Base-by-base conservation (phyloP, 2,329 filamentous ascomycete species). In the Reticulascus tulasneorum region DNA sequence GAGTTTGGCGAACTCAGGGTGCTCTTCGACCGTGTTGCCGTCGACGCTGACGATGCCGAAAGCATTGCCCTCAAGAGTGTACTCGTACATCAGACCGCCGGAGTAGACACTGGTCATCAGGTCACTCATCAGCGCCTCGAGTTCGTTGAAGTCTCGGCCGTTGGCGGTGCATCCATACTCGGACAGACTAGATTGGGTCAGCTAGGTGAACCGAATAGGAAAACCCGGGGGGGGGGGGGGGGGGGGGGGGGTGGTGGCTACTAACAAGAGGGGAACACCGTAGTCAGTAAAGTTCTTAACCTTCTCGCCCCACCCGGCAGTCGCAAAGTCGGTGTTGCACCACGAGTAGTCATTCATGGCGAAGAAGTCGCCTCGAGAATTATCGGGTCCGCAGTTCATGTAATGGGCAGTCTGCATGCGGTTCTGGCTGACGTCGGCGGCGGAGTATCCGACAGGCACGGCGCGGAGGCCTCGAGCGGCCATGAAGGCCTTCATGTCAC, bases 11-110 rank as follows among this genome's bases (percentile, higher is more conserved):
- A 82, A 94, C 54, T 91, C 86, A 25, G 61, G 45, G 22, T 72
- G 64, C 46, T 83, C 75, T 21, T 65, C 66, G 40, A 85, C 73
- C 19, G 61, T 63, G 56, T 62, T 52, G 45, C 72, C 75, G 29
- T 62, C 55, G 54, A 93, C 69, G 39, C 77, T 65, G 56, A 90
- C 88, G 40, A 94, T 82, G 47, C 90, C 91, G 62, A 81, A 97
- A 29, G 82, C 73, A 66, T 82, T 87, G 43, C 73, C 72, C 63
- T 94, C 88, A 54, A 84, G 67, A 9, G 85, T 82, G 71, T 95
- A 98, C 66, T 97, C 90, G 68, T 96, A 98, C 62, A 96, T 86
- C 24, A 98, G 77, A 60, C 93, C 93, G 53, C 93, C 93, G 25
- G 90, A 96, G 77, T 95, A 97, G 53, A 96, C 89, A 13, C 62